phyloP scores from a whole-genome alignment of 306 rosid genomes.

The Fagus sylvatica region DNA sequence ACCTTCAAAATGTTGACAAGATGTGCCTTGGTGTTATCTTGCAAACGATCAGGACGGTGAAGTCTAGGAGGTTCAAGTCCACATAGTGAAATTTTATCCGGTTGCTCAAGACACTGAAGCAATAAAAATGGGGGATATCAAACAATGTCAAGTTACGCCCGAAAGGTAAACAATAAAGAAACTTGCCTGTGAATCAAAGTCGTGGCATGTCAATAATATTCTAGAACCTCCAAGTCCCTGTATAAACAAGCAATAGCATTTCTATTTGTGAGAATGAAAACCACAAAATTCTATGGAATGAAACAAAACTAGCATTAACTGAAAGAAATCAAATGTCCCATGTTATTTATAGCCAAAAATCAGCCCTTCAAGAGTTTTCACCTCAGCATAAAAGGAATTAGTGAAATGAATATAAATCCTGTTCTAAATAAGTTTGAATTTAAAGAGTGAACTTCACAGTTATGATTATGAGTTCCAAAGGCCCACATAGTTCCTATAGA shows the following conservation, averaged over 20 bases:
- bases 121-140: conserved; percentile 14
- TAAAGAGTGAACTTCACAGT: neutral
- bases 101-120: conserved; percentile 59
- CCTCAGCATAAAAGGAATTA: neutral
- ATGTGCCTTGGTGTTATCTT: conserved; percentile 63
- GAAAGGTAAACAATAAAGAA: conserved; percentile 18
- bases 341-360: neutral
- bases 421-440: neutral
- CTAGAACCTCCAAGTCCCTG: conserved; percentile 75
- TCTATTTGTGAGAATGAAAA: neutral
- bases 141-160: conserved; percentile 29
- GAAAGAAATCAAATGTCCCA: neutral
- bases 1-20: conserved; percentile 83
- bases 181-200: conserved; percentile 66
- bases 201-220: conserved; percentile 76
- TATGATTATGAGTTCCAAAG: neutral
- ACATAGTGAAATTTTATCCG: conserved; percentile 75
- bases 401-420: neutral
- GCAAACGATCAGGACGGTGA: conserved; percentile 84
- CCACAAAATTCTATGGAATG: neutral
- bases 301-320: neutral
- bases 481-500: neutral
- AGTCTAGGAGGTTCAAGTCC: conserved; percentile 83
- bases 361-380: neutral
- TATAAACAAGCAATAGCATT: neutral